Percentiles rank a stretch among this genome's conserved stretches.
Conservation (phyloP, 768 basidiomycete species). For the Tremella mesenterica region DNA sequence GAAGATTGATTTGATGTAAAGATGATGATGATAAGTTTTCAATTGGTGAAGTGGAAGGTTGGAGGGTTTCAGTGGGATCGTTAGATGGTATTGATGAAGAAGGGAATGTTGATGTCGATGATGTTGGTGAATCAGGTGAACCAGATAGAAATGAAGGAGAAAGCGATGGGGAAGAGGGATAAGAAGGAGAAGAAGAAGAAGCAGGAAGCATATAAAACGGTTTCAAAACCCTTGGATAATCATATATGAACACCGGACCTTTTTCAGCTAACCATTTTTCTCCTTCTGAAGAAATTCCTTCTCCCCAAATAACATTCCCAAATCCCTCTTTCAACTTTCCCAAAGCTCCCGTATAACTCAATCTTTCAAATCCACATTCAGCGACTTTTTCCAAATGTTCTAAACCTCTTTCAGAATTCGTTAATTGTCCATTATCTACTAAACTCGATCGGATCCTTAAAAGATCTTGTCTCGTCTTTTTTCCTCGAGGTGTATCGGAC, state of each 20-base stretch:
- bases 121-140: too few species aligned
- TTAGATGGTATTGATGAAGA: neutral
- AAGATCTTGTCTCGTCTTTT: conserved; percentile 10
- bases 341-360: conserved; percentile 74
- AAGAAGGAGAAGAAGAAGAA: conserved; percentile 17
- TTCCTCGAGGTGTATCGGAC: conserved; percentile 8
- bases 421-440: neutral
- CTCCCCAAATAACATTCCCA: conserved; percentile 60
- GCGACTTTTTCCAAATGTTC: conserved; percentile 39
- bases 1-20: too few species aligned
- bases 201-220: conserved; percentile 83
- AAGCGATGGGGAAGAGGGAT: neutral
- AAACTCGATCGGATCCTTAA: neutral
- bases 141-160: neutral
- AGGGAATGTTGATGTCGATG: too few species aligned
- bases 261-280: conserved; percentile 70
- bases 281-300: conserved; percentile 73
- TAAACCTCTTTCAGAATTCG: neutral
- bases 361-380: conserved; percentile 56
- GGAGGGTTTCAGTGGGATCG: neutral
- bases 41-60: too few species aligned
- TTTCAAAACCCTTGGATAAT: conserved; percentile 74
- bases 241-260: conserved; percentile 81
- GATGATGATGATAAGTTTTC: too few species aligned
- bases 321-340: conserved; percentile 49